Evolutionary conservation across 352 stramenopile species (phyloP).

Genomic region (Phytophthora parvispora): DNA sequence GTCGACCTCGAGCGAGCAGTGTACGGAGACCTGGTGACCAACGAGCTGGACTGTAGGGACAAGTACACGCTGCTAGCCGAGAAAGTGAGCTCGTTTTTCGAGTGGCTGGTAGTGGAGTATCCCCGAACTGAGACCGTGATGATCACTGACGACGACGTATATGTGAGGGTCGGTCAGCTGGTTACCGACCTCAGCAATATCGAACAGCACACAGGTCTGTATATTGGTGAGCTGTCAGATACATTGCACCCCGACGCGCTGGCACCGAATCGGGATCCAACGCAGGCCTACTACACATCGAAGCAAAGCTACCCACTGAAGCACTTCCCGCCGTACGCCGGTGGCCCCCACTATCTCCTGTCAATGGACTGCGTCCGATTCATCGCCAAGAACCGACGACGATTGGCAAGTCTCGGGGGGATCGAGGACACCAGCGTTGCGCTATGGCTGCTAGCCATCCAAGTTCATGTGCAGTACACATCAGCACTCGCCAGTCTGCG

Average conservation of each 20-base stretch:
- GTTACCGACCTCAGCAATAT: neutral
- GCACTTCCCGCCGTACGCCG: constrained; percentile 41
- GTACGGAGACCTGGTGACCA: constrained; percentile 51
- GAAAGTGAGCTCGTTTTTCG: constrained; percentile 65
- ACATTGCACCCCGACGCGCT: constrained; percentile 13
- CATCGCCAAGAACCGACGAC: constrained; percentile 41
- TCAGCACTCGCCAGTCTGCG: constrained; percentile 6
- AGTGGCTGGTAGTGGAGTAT: constrained; percentile 18
- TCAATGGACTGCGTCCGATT: constrained; percentile 58
- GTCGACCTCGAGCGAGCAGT: constrained; percentile 34
- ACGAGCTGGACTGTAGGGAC: constrained; percentile 56
- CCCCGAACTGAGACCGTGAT: constrained; percentile 41
- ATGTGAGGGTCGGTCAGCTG: constrained; percentile 31
- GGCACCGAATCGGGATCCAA: constrained; percentile 37
- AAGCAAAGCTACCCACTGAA: constrained; percentile 33
- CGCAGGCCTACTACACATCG: constrained; percentile 12
- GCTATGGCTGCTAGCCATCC: constrained; percentile 60
- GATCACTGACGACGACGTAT: constrained; percentile 64
- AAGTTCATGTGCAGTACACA: constrained; percentile 45
- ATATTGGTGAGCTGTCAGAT: constrained; percentile 7
- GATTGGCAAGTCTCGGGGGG: constrained; percentile 31
- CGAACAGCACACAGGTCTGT: constrained; percentile 8
- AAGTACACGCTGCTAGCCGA: constrained; percentile 48
- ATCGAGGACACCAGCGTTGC: constrained; percentile 70
- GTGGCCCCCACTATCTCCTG: constrained; percentile 51